Evolutionary conservation across 139 green algal species (phyloP).

Genomic region (Tetraselmis chui): DNA sequence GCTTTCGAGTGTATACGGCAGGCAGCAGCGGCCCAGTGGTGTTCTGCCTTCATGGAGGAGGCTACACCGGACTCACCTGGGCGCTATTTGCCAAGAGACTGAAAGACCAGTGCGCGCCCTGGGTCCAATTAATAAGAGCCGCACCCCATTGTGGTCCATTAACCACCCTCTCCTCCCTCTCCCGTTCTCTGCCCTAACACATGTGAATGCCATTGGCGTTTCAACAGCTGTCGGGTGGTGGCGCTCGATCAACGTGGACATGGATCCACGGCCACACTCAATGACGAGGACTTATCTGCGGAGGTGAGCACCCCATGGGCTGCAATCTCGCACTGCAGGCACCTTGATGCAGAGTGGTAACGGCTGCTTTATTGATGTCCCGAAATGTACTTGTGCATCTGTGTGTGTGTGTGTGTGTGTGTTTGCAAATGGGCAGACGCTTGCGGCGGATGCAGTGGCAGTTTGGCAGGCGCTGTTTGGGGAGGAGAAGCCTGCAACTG

Average conservation of each 20-base stretch:
- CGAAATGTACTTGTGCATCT: too few species aligned
- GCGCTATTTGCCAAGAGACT: slow-evolving; percentile 58
- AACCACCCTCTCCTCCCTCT: too few species aligned
- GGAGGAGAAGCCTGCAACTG: slow-evolving; percentile 18
- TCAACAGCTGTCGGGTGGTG: slow-evolving; percentile 56
- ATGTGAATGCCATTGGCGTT: too few species aligned
- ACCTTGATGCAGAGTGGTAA: too few species aligned
- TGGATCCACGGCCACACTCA: slow-evolving; percentile 38
- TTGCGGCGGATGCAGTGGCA: slow-evolving; percentile 50
- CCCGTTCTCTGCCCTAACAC: too few species aligned
- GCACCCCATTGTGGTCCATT: too few species aligned
- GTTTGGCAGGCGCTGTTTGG: slow-evolving; percentile 59
- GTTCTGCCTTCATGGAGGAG: slow-evolving; percentile 74
- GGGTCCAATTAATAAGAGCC: not conserved
- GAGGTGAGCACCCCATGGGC: too few species aligned
- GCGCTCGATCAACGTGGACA: slow-evolving; percentile 76
- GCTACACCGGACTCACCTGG: slow-evolving; percentile 82
- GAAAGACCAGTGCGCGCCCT: slow-evolving; percentile 46
- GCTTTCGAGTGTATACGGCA: slow-evolving; percentile 64
- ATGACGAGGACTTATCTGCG: slow-evolving; percentile 62
- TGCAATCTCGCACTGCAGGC: too few species aligned
- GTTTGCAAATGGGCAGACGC: too few species aligned
- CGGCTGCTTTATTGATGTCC: too few species aligned
- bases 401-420: too few species aligned
- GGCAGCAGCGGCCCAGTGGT: slow-evolving; percentile 51